phyloP scores from a whole-genome alignment of 768 basidiomycete species.

The Agrocybe pediades region DNA sequence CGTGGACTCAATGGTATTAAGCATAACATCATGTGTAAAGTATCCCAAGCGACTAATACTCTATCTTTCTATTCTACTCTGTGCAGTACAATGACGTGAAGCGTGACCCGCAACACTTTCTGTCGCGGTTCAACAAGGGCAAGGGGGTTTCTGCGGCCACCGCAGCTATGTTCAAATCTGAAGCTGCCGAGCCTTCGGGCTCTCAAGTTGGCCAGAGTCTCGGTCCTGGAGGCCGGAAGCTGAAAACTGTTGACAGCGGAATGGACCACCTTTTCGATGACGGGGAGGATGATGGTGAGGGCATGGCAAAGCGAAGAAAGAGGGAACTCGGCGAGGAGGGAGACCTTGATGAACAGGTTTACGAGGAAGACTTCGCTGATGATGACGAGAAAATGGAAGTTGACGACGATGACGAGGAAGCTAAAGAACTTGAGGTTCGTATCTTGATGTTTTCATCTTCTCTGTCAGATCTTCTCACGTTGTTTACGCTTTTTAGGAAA shows the following conservation, averaged over 20 bases:
- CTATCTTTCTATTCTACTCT: slow-evolving; percentile 9
- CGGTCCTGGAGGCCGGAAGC: slow-evolving; percentile 66
- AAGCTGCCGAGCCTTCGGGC: slow-evolving; percentile 47
- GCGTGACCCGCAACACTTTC: slow-evolving; percentile 74
- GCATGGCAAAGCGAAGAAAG: slow-evolving; percentile 43
- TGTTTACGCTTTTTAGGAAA: slow-evolving; percentile 53
- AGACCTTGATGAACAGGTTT: slow-evolving; percentile 80
- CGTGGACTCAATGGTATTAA: slow-evolving; percentile 61
- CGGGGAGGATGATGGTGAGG: slow-evolving; percentile 56
- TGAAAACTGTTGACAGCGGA: slow-evolving; percentile 72
- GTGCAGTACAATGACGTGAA: slow-evolving; percentile 62
- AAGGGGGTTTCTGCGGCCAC: slow-evolving; percentile 60
- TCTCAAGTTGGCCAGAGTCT: slow-evolving; percentile 53
- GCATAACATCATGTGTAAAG: slow-evolving; percentile 17
- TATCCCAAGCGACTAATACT: slow-evolving; percentile 22
- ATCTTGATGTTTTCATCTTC: not conserved
- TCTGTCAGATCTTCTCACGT: not conserved
- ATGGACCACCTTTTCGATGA: slow-evolving; percentile 64
- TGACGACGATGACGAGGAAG: slow-evolving; percentile 81
- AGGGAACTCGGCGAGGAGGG: slow-evolving; percentile 75
- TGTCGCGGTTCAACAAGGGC: slow-evolving; percentile 58
- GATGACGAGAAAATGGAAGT: slow-evolving; percentile 80
- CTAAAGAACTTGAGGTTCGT: slow-evolving; percentile 77
- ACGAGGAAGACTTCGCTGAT: slow-evolving; percentile 84
- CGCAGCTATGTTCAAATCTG: slow-evolving; percentile 69